phyloP scores from a whole-genome alignment of 169 alveolate genomes.

The Plasmodium knowlesi region DNA sequence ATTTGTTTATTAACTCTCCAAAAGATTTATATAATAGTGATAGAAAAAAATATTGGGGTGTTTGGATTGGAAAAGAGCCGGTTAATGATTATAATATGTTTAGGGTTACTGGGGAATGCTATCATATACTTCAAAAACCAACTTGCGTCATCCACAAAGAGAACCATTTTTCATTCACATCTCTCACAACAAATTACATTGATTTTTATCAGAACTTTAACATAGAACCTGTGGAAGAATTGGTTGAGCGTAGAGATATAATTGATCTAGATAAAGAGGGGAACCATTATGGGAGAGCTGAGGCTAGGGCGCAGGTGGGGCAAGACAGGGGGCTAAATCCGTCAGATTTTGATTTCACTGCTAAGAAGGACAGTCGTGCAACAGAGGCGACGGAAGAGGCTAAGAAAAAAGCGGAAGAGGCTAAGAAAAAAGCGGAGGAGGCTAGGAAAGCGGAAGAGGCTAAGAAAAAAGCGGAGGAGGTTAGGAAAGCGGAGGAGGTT shows the following conservation, averaged over 20 bases:
- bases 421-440: not conserved
- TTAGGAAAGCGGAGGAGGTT: not conserved
- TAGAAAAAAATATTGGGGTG: slow-evolving; percentile 17
- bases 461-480: not conserved
- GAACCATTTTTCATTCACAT: slow-evolving; percentile 62
- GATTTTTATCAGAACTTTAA: slow-evolving; percentile 36
- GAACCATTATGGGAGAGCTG: not conserved
- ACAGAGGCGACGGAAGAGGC: not conserved
- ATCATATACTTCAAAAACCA: slow-evolving; percentile 43
- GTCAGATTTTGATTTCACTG: not conserved
- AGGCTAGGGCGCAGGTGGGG: not conserved
- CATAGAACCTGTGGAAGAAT: slow-evolving; percentile 21
- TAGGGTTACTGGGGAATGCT: slow-evolving; percentile 25
- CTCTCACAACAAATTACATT: slow-evolving; percentile 56
- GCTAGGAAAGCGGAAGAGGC: not conserved
- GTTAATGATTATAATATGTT: slow-evolving; percentile 17
- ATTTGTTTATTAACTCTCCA: slow-evolving; percentile 19
- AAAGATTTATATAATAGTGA: not conserved
- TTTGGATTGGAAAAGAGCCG: slow-evolving; percentile 30
- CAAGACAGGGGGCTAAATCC: not conserved
- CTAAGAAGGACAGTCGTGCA: not conserved
- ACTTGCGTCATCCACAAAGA: slow-evolving; percentile 58
- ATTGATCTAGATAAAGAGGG: not conserved
- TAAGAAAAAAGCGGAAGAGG: slow-evolving; percentile 12
- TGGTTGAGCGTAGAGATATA: not conserved